Percentiles rank a stretch among this genome's conserved stretches.
These are phyloP conservation scores for Yamadazyma oceani DNA, from an alignment of 1,139 yeast genomes.

Conservation along the genomic window DNA sequence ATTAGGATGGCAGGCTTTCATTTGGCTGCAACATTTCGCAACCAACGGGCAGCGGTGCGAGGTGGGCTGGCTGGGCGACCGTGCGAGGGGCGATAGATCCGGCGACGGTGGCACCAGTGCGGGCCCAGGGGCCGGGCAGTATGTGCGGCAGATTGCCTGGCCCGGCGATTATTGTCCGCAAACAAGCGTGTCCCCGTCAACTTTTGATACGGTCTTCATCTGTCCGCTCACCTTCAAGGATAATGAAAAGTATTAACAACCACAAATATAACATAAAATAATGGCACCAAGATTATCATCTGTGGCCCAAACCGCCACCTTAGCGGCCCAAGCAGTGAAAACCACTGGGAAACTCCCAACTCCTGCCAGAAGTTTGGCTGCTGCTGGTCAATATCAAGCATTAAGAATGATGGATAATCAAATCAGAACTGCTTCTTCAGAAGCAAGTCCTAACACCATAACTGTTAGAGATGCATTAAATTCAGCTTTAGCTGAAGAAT, in stretches of 20 bases:
- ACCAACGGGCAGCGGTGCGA: no score
- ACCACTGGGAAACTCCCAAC: slow-evolving; percentile 20
- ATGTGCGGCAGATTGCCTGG: no score
- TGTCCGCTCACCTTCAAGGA: slow-evolving; percentile 6
- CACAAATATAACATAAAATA: background rate
- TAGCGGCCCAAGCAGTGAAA: slow-evolving; percentile 40
- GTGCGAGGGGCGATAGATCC: no score
- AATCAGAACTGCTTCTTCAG: slow-evolving; percentile 46
- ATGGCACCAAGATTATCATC: slow-evolving; percentile 9
- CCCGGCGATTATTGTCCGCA: background rate
- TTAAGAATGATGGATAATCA: slow-evolving; percentile 34
- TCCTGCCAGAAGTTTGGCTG: slow-evolving; percentile 18
- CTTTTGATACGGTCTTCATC: slow-evolving; percentile 12
- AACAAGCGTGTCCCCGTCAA: background rate
- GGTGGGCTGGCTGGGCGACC: no score
- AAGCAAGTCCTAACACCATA: slow-evolving; percentile 61
- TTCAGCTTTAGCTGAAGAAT: slow-evolving; percentile 93
- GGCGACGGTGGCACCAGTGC: no score
- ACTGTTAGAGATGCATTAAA: slow-evolving; percentile 98
- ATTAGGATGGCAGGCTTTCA: no score
- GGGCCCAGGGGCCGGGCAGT: no score
- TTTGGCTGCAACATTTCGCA: no score
- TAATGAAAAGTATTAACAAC: background rate
- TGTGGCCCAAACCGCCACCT: slow-evolving; percentile 49
- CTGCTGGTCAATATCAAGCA: slow-evolving; percentile 25